Percentiles rank a stretch among this genome's conserved stretches.
These are phyloP conservation scores for Scedosporium aurantiacum DNA, from an alignment of 2,329 filamentous ascomycete genomes.

Conservation along the genomic window DNA sequence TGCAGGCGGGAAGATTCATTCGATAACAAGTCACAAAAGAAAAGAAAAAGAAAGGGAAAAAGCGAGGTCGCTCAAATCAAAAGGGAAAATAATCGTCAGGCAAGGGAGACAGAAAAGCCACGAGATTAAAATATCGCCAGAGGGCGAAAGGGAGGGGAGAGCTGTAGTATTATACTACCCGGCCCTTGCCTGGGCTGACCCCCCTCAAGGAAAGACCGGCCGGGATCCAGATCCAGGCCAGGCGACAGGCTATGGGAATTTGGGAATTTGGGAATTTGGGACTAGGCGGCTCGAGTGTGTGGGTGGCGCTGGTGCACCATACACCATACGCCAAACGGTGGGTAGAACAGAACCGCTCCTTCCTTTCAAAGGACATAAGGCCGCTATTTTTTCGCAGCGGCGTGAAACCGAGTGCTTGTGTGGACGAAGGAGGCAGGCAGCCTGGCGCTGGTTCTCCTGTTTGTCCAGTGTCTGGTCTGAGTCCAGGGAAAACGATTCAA, in stretches of 20 bases:
- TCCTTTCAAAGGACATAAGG: too few relatives aligned
- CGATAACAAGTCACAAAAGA: background rate
- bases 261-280: background rate
- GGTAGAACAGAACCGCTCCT: background rate
- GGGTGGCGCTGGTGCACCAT: background rate
- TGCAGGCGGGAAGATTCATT: background rate
- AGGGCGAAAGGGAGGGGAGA: background rate
- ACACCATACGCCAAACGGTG: background rate
- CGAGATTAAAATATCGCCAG: too few relatives aligned
- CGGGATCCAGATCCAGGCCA: too few relatives aligned
- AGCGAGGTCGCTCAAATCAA: background rate
- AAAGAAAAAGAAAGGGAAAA: background rate
- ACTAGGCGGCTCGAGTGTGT: background rate
- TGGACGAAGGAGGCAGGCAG: too few relatives aligned
- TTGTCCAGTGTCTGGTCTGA: too few relatives aligned
- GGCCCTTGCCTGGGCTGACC: background rate
- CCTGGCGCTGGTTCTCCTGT: too few relatives aligned
- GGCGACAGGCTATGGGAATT: background rate
- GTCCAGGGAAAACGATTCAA: too few relatives aligned
- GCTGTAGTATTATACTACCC: background rate
- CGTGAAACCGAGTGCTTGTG: too few relatives aligned
- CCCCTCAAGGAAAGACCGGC: background rate
- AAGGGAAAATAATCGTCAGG: background rate
- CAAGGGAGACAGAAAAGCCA: too few relatives aligned
- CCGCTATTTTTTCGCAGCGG: too few relatives aligned